A percentile compares a stretch with the other conserved stretches of the same genome.
Conservation (phyloP, 441 rosid genomes). For the Bocquillonia castaneifolia region DNA sequence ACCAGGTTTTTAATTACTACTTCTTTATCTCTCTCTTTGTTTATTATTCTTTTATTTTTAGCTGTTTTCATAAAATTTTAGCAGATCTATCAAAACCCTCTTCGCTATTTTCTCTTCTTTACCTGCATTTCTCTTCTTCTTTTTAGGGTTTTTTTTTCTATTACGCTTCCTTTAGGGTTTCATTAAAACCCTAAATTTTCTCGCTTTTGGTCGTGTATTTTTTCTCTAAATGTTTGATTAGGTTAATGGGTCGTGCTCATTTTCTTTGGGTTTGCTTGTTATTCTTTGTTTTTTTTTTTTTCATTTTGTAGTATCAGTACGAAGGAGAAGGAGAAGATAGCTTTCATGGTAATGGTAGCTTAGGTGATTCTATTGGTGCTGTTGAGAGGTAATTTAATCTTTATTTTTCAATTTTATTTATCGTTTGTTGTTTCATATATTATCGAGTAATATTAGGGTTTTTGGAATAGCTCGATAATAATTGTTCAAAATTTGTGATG, state of each 20-base stretch:
- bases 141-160: slow-evolving; percentile 42
- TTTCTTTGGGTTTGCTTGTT: slow-evolving; percentile 22
- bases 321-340: slow-evolving; percentile 42
- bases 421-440: slow-evolving; percentile 16
- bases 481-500: slow-evolving; percentile 29
- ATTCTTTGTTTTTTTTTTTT: slow-evolving; percentile 24
- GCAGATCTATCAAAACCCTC: slow-evolving; percentile 37
- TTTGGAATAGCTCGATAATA: slow-evolving; percentile 27
- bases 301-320: slow-evolving; percentile 33
- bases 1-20: slow-evolving; percentile 34
- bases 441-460: slow-evolving; percentile 36
- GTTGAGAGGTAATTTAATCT: slow-evolving; percentile 50
- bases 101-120: slow-evolving; percentile 13
- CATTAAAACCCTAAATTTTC: slow-evolving; percentile 53
- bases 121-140: slow-evolving; percentile 29
- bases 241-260: slow-evolving; percentile 49
- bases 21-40: not conserved
- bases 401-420: slow-evolving; percentile 17
- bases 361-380: slow-evolving; percentile 58
- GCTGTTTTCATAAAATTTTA: not conserved
- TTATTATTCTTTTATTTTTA: slow-evolving; percentile 7
- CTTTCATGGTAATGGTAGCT: slow-evolving; percentile 58
- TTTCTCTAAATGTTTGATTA: slow-evolving; percentile 35
- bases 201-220: slow-evolving; percentile 31
- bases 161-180: slow-evolving; percentile 33